Evolutionary conservation across 164 flowering plant species (phyloP).

Genomic region (Umbilicus rupestris): DNA sequence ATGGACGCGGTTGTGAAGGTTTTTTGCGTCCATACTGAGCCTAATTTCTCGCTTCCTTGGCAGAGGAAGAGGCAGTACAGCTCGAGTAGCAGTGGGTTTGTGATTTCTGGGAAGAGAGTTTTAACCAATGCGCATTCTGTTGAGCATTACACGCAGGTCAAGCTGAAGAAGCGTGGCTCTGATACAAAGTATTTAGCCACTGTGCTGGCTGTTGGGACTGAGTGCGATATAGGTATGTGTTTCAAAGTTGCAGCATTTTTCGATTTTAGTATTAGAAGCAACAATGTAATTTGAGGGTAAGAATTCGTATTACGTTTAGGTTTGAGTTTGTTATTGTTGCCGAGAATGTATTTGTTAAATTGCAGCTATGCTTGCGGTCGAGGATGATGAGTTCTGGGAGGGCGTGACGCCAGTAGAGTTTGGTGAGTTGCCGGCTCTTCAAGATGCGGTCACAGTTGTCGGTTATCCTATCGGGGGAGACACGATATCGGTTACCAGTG

Average conservation of each 20-base stretch:
- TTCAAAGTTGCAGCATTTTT: background rate
- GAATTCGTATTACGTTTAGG: background rate
- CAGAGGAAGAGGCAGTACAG: constrained; percentile 94
- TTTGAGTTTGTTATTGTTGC: background rate
- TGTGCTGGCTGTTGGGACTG: constrained; percentile 89
- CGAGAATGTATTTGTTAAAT: constrained; percentile 4
- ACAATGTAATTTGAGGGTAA: background rate
- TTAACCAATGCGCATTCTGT: constrained; percentile 97
- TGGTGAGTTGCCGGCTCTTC: constrained; percentile 85
- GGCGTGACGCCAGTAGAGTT: constrained; percentile 86
- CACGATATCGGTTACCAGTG: constrained; percentile 98
- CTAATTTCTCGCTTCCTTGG: constrained; percentile 97
- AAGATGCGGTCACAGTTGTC: constrained; percentile 97
- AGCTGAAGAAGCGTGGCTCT: constrained; percentile 92
- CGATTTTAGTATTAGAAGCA: background rate
- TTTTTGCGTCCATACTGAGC: constrained; percentile 91
- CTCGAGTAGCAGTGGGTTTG: constrained; percentile 89
- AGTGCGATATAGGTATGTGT: constrained; percentile 79
- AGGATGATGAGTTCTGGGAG: constrained; percentile 92
- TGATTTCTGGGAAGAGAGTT: constrained; percentile 71
- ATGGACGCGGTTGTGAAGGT: constrained; percentile 99
- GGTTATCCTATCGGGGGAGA: constrained; percentile 99
- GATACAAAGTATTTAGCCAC: constrained; percentile 90
- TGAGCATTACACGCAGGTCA: constrained; percentile 93
- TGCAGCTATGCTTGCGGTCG: constrained; percentile 88